A percentile compares a stretch with the other conserved stretches of the same genome.
These are phyloP conservation scores for Sicyos baderoa DNA, from an alignment of 306 rosid genomes.

Conservation along the genomic window DNA sequence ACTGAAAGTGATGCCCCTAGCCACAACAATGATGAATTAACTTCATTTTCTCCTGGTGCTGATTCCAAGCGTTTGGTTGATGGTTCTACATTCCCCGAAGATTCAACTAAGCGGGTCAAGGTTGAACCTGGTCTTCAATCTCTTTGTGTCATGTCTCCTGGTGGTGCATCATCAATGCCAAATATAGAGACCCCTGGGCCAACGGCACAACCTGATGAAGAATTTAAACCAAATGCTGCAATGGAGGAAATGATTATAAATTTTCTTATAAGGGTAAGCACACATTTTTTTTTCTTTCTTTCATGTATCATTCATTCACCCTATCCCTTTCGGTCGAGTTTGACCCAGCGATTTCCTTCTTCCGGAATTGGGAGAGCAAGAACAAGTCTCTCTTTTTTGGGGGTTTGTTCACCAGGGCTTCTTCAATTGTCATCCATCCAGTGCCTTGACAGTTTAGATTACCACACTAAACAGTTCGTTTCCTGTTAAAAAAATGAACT, in stretches of 20 bases:
- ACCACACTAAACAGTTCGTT: not conserved
- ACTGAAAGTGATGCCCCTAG: constrained; percentile 56
- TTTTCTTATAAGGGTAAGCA: constrained; percentile 85
- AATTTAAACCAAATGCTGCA: constrained; percentile 99
- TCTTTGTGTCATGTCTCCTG: constrained; percentile 87
- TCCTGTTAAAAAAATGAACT: not conserved
- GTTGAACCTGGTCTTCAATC: constrained; percentile 88
- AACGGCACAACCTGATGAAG: constrained; percentile 89
- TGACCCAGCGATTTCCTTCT: too few species aligned
- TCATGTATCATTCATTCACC: too few species aligned
- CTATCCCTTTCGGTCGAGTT: too few species aligned
- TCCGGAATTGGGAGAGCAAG: too few species aligned
- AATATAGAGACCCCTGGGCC: constrained; percentile 93
- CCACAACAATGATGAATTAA: constrained; percentile 61
- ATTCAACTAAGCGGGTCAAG: not conserved
- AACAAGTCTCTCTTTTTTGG: too few species aligned
- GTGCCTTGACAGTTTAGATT: not conserved
- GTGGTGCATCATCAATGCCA: constrained; percentile 87
- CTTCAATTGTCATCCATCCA: not conserved
- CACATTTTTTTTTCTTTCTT: not conserved
- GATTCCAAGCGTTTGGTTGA: not conserved
- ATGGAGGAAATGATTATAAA: constrained; percentile 99
- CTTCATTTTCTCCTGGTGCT: constrained; percentile 42
- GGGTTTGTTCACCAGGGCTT: not conserved
- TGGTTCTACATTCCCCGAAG: not conserved